These are phyloP conservation scores for Pythium oligandrum DNA, from an alignment of 352 stramenopile species.

Conservation along the genomic window DNA sequence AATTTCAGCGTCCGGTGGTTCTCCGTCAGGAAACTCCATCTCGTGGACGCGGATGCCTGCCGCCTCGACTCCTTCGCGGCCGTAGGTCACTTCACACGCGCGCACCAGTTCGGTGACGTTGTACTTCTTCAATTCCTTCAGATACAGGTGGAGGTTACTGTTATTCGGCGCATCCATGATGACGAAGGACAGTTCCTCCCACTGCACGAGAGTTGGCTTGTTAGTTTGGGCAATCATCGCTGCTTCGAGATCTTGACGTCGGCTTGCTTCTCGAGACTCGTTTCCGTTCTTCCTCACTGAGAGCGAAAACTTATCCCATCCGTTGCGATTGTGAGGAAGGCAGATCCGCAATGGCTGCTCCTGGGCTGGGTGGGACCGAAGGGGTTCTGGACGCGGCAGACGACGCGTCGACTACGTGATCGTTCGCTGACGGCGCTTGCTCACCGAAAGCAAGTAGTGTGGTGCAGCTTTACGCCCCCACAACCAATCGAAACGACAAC, in stretches of 20 bases:
- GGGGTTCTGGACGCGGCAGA: no score
- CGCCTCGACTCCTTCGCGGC: conserved; percentile 82
- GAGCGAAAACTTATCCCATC: conserved; percentile 36
- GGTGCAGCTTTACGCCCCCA: no score
- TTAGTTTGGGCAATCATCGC: conserved; percentile 80
- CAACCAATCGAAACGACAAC: no score
- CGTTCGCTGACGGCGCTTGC: no score
- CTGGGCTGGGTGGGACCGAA: no score
- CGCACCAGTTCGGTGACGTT: conserved; percentile 95
- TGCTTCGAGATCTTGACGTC: no score
- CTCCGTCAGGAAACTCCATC: conserved; percentile 96
- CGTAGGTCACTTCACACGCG: conserved; percentile 96
- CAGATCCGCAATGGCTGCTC: no score
- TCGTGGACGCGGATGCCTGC: conserved; percentile 93
- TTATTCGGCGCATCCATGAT: conserved; percentile 98
- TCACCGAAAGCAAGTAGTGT: no score
- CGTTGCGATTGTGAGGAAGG: no score
- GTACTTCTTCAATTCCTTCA: conserved; percentile 95
- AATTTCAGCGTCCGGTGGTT: conserved; percentile 89
- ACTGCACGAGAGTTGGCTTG: conserved; percentile 86
- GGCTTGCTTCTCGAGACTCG: conserved; percentile 10
- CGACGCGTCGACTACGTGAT: no score
- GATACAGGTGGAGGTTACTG: conserved; percentile 95
- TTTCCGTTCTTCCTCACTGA: conserved; percentile 12
- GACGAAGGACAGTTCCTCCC: conserved; percentile 92